Percentiles rank a stretch among this genome's conserved stretches.
These are phyloP conservation scores for Thuidium tamariscinum DNA, from an alignment of 225 moss, liverwort and hornwort genomes.

Conservation along the genomic window DNA sequence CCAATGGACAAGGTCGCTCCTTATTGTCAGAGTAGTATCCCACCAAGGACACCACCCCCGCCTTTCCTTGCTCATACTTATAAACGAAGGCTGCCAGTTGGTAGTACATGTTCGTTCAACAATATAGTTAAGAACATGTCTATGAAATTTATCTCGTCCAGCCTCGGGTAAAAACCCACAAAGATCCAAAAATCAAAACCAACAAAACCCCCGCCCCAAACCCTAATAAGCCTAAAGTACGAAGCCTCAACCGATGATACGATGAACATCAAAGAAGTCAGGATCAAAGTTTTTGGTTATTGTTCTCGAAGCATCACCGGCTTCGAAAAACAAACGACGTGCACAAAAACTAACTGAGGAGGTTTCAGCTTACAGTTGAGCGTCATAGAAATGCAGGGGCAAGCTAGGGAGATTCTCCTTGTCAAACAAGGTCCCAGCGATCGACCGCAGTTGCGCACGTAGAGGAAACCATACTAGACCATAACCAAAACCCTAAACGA, in stretches of 20 bases:
- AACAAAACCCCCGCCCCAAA: too few species aligned
- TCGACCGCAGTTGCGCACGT: slow-evolving; percentile 19
- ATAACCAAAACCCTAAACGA: not conserved
- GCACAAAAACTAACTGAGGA: rapidly evolving
- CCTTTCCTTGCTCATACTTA: not conserved
- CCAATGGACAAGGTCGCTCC: not conserved
- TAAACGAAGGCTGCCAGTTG: not conserved
- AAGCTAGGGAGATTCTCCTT: slow-evolving; percentile 28
- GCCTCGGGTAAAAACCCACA: not conserved
- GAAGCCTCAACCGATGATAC: not conserved
- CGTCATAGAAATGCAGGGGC: slow-evolving; percentile 20
- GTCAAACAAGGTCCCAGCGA: slow-evolving; percentile 22
- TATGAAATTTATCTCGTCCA: not conserved
- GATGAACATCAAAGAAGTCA: not conserved
- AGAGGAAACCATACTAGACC: slow-evolving; percentile 20
- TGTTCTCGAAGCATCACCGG: not conserved
- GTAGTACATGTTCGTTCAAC: not conserved
- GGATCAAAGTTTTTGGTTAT: slow-evolving; percentile 9
- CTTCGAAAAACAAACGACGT: not conserved
- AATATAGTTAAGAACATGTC: not conserved
- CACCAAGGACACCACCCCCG: not conserved
- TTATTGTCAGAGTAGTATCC: not conserved
- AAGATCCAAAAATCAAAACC: not conserved
- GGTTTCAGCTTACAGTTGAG: not conserved
- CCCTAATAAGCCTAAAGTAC: not conserved